Percentiles rank a stretch among this genome's conserved stretches.
phyloP scores from a whole-genome alignment of 805 yeast species.

The Metschnikowia bowlesiae region DNA sequence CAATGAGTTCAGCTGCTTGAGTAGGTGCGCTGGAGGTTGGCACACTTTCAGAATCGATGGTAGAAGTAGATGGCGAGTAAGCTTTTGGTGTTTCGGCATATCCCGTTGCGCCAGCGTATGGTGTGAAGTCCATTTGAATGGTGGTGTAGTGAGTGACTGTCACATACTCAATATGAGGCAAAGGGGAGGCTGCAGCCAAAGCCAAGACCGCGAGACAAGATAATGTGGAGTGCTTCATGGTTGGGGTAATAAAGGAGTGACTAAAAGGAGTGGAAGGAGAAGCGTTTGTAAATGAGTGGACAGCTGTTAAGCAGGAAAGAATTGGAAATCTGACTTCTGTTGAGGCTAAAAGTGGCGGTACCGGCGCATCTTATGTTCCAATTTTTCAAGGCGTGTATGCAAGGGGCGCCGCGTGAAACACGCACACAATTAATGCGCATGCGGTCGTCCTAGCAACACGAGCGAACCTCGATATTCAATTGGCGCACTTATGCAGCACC shows the following conservation, averaged over 20 bases:
- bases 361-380: neutral
- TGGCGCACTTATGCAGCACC: neutral
- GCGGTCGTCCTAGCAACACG: neutral
- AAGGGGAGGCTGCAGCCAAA: conserved; percentile 11
- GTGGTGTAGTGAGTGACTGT: conserved; percentile 15
- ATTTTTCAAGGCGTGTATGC: neutral
- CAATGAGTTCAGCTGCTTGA: too few species aligned
- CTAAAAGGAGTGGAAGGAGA: conserved; percentile 1
- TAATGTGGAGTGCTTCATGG: conserved; percentile 11
- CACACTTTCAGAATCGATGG: neutral
- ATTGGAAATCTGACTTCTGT: neutral
- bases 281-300: neutral
- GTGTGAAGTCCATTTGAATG: conserved; percentile 4
- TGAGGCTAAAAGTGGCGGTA: neutral
- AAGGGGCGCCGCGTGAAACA: conserved; percentile 1
- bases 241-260: neutral
- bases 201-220: conserved; percentile 4
- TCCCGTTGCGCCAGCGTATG: neutral
- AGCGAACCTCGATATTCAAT: neutral
- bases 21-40: neutral
- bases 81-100: neutral
- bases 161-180: conserved; percentile 5
- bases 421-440: neutral
- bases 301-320: neutral
- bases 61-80: neutral